Base-by-base conservation (phyloP, 768 basidiomycete genomes). In the Collybiopsis confluens region DNA sequence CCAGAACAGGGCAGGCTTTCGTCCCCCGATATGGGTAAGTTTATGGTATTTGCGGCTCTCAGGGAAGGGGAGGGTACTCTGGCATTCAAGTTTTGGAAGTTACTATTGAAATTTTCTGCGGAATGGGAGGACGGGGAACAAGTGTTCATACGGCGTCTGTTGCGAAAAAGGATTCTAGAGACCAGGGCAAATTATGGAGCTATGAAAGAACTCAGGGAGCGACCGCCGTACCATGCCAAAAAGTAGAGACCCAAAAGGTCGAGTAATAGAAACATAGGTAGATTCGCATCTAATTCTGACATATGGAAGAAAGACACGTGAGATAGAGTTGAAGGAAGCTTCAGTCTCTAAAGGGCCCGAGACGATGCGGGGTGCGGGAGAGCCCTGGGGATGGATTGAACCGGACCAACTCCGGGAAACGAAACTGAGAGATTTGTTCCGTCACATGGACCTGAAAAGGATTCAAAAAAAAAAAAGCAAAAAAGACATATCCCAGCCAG, bases 31-130 rank as follows among this genome's bases (percentile, higher is more conserved):
- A 70, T 79, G 53, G 85, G 79, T 20, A 76, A 75, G 59, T 71
- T 70, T 59, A 78, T 84, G 54, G 72, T 85, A 18, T 62, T 60
- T 13, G 72, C 73, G 7, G 75, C 82, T n/a, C 64, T 89, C 53
- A 68, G 68, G 37, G 71, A 74, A 30, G 66, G 74, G 18, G 74
- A 82, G 43, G 74, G 82, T 0, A 54, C 59, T 56, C 65, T 82
- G 67, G 87, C 84, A 1, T 85, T 73, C 69, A 66, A 67, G 42
- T 86, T 87, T 64, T 89, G 86, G 86, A 59, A 64, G 45, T 58
- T 65, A 45, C 64, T 86, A 55, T 46, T 87, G 11, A 69, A 63
- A 54, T 63, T 64, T 24, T 75, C 68, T 63, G 67, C 74, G 5
- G 69, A 78, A 52, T 81, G 79, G 79, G 58, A 63, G 4, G 81